These are phyloP conservation scores for Salix suchowensis DNA, from an alignment of 345 rosid genomes.

Conservation along the genomic window DNA sequence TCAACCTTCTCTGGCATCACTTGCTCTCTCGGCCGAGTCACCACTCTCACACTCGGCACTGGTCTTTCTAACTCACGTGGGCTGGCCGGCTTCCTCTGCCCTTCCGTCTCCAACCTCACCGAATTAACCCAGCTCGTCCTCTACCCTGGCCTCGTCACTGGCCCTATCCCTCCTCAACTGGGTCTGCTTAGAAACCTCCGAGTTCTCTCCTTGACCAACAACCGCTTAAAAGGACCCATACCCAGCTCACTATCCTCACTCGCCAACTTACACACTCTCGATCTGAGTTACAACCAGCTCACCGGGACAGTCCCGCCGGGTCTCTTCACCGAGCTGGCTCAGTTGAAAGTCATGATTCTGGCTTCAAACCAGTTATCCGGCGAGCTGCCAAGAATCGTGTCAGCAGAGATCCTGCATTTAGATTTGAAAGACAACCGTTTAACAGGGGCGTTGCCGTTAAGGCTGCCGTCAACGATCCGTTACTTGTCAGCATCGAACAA, in stretches of 20 bases:
- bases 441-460: conserved; percentile 45
- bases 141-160: conserved; percentile 74
- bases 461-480: conserved; percentile 58
- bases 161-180: conserved; percentile 68
- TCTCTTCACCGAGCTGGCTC: conserved; percentile 20
- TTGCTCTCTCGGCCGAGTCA: conserved; percentile 42
- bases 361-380: conserved; percentile 47
- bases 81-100: conserved; percentile 72
- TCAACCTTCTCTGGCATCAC: conserved; percentile 60
- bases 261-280: conserved; percentile 62
- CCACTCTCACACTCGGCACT: conserved; percentile 50
- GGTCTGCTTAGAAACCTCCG: conserved; percentile 49
- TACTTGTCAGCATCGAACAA: conserved; percentile 61
- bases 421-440: conserved; percentile 56
- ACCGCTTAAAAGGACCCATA: conserved; percentile 73
- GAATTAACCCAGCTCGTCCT: conserved; percentile 66
- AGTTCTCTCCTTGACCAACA: conserved; percentile 64
- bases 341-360: conserved; percentile 46
- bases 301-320: conserved; percentile 52
- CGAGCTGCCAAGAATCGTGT: conserved; percentile 29
- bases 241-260: conserved; percentile 52
- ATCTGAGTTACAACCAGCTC: conserved; percentile 68
- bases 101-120: conserved; percentile 54
- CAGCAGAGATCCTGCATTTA: conserved; percentile 57
- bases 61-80: conserved; percentile 45